Percentiles rank a stretch among this genome's conserved stretches.
Evolutionary conservation across 805 yeast genomes (phyloP).

Genomic region (Scheffersomyces spartinae): DNA sequence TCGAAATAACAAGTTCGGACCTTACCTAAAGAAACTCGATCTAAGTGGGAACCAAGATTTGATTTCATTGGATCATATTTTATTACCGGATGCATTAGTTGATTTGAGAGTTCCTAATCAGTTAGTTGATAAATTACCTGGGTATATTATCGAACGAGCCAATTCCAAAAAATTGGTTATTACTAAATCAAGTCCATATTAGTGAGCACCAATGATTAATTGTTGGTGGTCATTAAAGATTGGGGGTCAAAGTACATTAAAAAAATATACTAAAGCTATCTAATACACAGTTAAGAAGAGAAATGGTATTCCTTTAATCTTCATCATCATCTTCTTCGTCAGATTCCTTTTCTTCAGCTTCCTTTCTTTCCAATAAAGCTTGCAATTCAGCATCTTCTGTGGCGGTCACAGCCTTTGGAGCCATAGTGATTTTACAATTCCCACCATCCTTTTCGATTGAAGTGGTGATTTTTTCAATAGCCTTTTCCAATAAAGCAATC

Average conservation of each 20-base stretch:
- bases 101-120: constrained; percentile 25
- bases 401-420: constrained; percentile 98
- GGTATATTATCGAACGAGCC: constrained; percentile 26
- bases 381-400: constrained; percentile 97
- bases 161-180: constrained; percentile 21
- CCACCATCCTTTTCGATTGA: constrained; percentile 72
- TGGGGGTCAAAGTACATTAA: constrained; percentile 1
- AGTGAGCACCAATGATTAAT: constrained; percentile 1
- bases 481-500: constrained; percentile 62
- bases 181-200: constrained; percentile 17
- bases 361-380: constrained; percentile 88
- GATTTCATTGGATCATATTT: constrained; percentile 22
- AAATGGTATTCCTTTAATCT: constrained; percentile 5
- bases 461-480: constrained; percentile 65
- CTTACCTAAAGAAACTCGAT: constrained; percentile 20
- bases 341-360: constrained; percentile 75
- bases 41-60: constrained; percentile 32
- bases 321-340: constrained; percentile 64
- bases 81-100: constrained; percentile 25
- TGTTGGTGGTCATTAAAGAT: too few relatives aligned
- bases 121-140: constrained; percentile 23
- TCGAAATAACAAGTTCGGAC: constrained; percentile 25
- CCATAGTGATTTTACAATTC: constrained; percentile 85
- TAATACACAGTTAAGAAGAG: constrained; percentile 1
- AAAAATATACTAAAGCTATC: neutral